Evolutionary conservation across 1,139 yeast genomes (phyloP).

Genomic region (Saccharomyces hybrid): DNA sequence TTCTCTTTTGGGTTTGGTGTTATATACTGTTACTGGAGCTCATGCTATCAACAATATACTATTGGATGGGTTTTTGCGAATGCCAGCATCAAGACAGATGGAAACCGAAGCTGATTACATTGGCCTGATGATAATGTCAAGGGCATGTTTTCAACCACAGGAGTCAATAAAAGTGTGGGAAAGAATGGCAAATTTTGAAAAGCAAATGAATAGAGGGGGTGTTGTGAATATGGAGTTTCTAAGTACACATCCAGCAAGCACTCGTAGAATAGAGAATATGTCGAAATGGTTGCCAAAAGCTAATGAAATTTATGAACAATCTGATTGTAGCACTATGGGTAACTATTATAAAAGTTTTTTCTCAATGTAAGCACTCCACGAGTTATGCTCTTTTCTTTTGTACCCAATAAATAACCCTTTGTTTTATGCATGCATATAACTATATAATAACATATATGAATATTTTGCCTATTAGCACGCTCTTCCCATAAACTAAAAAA

Average conservation of each 20-base stretch:
- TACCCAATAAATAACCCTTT: background rate
- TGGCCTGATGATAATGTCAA: constrained; percentile 85
- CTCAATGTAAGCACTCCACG: background rate
- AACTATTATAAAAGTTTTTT: background rate
- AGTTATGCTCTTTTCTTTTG: background rate
- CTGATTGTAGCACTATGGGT: constrained; percentile 22
- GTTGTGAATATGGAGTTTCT: constrained; percentile 48
- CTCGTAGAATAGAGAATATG: constrained; percentile 62
- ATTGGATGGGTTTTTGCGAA: constrained; percentile 51
- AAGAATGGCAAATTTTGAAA: constrained; percentile 64
- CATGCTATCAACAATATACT: constrained; percentile 47
- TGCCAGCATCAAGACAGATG: constrained; percentile 88
- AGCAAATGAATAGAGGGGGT: constrained; percentile 29
- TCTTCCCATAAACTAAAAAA: constrained; percentile 2
- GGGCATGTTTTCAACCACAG: constrained; percentile 74
- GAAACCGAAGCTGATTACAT: constrained; percentile 94
- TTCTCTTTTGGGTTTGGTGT: constrained; percentile 41
- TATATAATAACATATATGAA: background rate
- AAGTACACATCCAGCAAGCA: constrained; percentile 87
- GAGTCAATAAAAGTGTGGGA: constrained; percentile 75
- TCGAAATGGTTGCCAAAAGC: constrained; percentile 68
- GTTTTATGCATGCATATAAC: background rate
- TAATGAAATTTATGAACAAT: constrained; percentile 29
- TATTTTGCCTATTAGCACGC: background rate
- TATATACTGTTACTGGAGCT: constrained; percentile 47